Percentiles rank a stretch among this genome's conserved stretches.
phyloP scores from a whole-genome alignment of 345 rosid genomes.

The Hibiscus trionum region DNA sequence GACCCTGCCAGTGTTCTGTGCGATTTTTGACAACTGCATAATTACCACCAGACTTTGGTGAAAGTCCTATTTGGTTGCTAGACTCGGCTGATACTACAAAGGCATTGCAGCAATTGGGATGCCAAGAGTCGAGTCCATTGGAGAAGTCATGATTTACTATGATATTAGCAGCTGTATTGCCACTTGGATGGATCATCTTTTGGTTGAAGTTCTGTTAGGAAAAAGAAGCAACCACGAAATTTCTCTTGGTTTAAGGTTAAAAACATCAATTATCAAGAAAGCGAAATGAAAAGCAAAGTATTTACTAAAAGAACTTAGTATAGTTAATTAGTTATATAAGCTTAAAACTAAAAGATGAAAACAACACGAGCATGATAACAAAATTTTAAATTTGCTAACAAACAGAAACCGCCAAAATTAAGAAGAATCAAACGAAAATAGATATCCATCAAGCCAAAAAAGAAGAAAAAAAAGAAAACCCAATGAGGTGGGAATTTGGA shows the following conservation, averaged over 20 bases:
- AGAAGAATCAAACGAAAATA: neutral
- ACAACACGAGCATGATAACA: neutral
- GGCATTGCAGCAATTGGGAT: slow-evolving; percentile 59
- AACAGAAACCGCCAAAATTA: neutral
- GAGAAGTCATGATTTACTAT: slow-evolving; percentile 73
- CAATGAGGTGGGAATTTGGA: too few species aligned
- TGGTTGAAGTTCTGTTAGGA: slow-evolving; percentile 25
- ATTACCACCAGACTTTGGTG: slow-evolving; percentile 25
- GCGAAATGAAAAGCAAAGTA: neutral
- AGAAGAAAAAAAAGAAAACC: too few species aligned
- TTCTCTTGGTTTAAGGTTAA: neutral
- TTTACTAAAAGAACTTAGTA: neutral
- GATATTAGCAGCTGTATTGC: slow-evolving; percentile 30
- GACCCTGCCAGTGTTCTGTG: slow-evolving; percentile 85
- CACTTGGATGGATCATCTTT: slow-evolving; percentile 22
- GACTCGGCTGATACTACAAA: slow-evolving; percentile 45
- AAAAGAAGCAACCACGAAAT: slow-evolving; percentile 8
- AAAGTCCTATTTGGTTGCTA: slow-evolving; percentile 25
- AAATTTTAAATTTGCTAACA: neutral
- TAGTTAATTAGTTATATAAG: too few species aligned
- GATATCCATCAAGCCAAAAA: too few species aligned
- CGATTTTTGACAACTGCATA: slow-evolving; percentile 76
- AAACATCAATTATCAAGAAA: neutral
- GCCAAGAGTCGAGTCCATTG: slow-evolving; percentile 62
- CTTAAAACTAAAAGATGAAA: neutral